These are phyloP conservation scores for Diaporthe velutina DNA, from an alignment of 2,329 filamentous ascomycete species.

Conservation along the genomic window DNA sequence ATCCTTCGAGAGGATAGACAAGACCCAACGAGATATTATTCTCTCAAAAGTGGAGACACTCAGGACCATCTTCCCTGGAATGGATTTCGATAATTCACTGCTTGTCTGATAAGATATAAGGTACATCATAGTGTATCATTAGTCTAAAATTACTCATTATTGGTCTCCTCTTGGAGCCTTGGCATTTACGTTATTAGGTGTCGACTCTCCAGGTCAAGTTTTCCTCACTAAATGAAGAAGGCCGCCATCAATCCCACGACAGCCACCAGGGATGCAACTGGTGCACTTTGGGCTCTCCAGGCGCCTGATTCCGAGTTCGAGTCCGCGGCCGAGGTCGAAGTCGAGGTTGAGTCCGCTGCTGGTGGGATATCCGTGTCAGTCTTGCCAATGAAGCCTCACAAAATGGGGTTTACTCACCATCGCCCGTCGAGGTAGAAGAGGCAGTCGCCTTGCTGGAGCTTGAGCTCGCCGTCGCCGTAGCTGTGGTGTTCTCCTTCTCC, in stretches of 20 bases:
- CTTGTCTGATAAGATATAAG: not conserved
- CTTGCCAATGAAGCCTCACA: no score
- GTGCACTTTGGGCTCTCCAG: constrained; percentile 5
- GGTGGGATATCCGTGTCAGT: not conserved
- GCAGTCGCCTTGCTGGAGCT: not conserved
- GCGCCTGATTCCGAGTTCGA: not conserved
- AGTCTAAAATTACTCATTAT: constrained; percentile 4
- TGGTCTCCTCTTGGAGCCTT: not conserved
- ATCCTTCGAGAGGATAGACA: constrained; percentile 61
- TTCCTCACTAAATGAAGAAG: not conserved
- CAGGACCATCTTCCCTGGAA: constrained; percentile 2
- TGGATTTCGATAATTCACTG: not conserved
- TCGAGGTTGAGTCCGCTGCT: not conserved
- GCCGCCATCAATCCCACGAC: constrained; percentile 2
- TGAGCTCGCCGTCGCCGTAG: constrained; percentile 6
- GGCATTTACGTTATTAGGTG: not conserved
- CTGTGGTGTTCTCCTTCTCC: constrained; percentile 27
- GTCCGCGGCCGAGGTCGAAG: not conserved
- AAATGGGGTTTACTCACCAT: not conserved
- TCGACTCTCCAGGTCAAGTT: not conserved
- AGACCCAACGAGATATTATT: constrained; percentile 54
- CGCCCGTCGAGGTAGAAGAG: not conserved
- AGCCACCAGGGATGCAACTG: not conserved
- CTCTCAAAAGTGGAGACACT: constrained; percentile 6
- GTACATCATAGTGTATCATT: not conserved